phyloP scores from a whole-genome alignment of 495 filamentous ascomycete species.

The Clohesyomyces aquaticus region DNA sequence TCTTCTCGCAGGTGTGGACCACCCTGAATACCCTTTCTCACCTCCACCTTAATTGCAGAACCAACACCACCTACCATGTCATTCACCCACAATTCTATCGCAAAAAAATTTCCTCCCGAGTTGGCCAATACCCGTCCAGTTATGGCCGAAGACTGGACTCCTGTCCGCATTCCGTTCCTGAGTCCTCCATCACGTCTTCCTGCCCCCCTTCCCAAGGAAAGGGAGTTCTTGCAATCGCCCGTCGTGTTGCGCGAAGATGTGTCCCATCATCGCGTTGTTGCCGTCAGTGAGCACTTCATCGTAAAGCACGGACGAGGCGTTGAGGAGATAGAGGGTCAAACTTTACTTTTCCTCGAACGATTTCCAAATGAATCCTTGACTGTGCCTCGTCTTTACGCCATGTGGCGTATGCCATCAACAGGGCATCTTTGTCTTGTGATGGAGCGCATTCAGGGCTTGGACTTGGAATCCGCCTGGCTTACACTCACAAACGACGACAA shows the following conservation, averaged over 20 bases:
- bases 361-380: conserved; percentile 11
- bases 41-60: too few species aligned
- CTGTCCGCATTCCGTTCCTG: conserved; percentile 15
- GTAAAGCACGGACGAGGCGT: conserved; percentile 17
- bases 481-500: conserved; percentile 15
- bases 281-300: conserved; percentile 15
- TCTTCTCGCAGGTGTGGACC: too few species aligned
- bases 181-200: conserved; percentile 14
- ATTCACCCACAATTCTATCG: too few species aligned
- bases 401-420: conserved; percentile 21
- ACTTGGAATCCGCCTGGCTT: conserved; percentile 17
- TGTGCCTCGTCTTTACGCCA: conserved; percentile 19
- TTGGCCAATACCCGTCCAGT: too few species aligned
- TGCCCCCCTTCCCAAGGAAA: conserved; percentile 13
- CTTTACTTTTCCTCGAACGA: conserved; percentile 16
- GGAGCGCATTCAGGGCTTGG: conserved; percentile 8
- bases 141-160: conserved; percentile 18
- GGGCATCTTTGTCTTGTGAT: conserved; percentile 25
- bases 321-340: conserved; percentile 18
- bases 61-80: too few species aligned
- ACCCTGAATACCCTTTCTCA: too few species aligned
- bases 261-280: conserved; percentile 18
- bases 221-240: conserved; percentile 7
- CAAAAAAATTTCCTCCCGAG: too few species aligned
- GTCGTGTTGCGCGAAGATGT: conserved; percentile 10